Evolutionary conservation across 1,284 basidiomycete species (phyloP).

Genomic region (Cutaneotrichosporon sp.): DNA sequence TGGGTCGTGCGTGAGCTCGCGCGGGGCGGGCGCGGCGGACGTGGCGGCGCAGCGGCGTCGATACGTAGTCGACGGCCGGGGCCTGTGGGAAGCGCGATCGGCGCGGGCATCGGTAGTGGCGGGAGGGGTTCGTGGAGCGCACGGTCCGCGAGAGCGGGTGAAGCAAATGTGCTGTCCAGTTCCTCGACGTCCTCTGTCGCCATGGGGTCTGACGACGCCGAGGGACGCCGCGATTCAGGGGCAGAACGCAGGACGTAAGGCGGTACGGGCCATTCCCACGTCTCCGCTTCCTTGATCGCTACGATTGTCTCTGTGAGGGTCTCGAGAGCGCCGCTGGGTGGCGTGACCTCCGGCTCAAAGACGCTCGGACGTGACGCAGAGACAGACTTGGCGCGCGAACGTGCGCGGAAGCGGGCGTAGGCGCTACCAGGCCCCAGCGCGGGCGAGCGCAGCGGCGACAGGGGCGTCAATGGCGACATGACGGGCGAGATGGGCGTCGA

Average conservation of each 20-base stretch:
- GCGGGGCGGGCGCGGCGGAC: neutral
- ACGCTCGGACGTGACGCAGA: neutral
- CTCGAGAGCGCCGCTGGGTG: neutral
- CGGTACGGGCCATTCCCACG: conserved; percentile 15
- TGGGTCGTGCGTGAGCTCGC: neutral
- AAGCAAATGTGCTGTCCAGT: neutral
- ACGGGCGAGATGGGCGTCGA: neutral
- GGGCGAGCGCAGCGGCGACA: neutral
- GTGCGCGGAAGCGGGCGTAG: conserved; percentile 1
- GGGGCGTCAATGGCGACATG: neutral
- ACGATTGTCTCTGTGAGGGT: conserved; percentile 3
- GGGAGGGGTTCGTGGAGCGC: neutral
- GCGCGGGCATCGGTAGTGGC: neutral
- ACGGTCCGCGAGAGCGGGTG: too few relatives aligned
- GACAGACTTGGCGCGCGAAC: neutral
- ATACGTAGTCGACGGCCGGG: too few relatives aligned
- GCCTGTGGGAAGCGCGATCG: too few relatives aligned
- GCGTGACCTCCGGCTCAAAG: neutral
- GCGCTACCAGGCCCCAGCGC: neutral
- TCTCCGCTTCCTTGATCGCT: conserved; percentile 12
- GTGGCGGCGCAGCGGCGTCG: neutral
- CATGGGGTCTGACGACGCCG: neutral
- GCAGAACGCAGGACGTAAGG: neutral
- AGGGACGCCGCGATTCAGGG: neutral
- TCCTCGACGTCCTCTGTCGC: neutral